These are phyloP conservation scores for Neopestalotiopsis sp. DNA, from an alignment of 2,329 filamentous ascomycete genomes.

Conservation along the genomic window DNA sequence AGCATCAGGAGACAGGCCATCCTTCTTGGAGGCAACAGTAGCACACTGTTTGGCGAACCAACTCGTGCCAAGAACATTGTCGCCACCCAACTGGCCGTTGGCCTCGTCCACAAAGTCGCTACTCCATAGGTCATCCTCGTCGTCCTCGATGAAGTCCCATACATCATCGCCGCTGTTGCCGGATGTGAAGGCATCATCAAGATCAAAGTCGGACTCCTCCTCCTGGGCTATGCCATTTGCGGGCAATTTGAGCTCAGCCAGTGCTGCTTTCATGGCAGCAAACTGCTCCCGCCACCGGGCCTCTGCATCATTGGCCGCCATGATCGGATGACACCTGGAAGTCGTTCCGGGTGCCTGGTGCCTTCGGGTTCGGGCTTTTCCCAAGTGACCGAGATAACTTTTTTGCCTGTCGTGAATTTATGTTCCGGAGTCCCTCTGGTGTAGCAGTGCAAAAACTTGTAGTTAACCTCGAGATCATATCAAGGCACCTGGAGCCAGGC, in stretches of 20 bases:
- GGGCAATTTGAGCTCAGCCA: slow-evolving; percentile 71
- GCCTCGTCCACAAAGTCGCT: slow-evolving; percentile 65
- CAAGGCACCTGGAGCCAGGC: background rate
- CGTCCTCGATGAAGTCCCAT: slow-evolving; percentile 89
- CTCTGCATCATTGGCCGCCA: slow-evolving; percentile 44
- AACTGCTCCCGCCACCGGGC: slow-evolving; percentile 85
- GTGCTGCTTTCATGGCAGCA: slow-evolving; percentile 82
- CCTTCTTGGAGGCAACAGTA: slow-evolving; percentile 66
- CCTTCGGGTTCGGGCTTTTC: no score
- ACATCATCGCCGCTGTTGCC: slow-evolving; percentile 77
- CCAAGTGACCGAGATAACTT: no score
- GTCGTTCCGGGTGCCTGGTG: no score
- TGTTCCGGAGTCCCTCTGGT: background rate
- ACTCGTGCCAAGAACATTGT: slow-evolving; percentile 54
- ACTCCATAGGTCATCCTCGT: slow-evolving; percentile 67
- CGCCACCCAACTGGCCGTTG: slow-evolving; percentile 31
- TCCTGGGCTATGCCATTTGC: slow-evolving; percentile 43
- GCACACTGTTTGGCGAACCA: slow-evolving; percentile 78
- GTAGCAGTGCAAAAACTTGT: no score
- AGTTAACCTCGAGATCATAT: no score
- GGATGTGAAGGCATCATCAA: slow-evolving; percentile 63
- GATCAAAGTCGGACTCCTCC: slow-evolving; percentile 65
- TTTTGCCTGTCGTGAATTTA: background rate
- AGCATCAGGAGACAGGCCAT: slow-evolving; percentile 70
- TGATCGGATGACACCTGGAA: background rate